Evolutionary conservation across 768 basidiomycete species (phyloP), one percentile per base, ranked within the genome.

Genomic region (Xerocomellus intermedius): DNA sequence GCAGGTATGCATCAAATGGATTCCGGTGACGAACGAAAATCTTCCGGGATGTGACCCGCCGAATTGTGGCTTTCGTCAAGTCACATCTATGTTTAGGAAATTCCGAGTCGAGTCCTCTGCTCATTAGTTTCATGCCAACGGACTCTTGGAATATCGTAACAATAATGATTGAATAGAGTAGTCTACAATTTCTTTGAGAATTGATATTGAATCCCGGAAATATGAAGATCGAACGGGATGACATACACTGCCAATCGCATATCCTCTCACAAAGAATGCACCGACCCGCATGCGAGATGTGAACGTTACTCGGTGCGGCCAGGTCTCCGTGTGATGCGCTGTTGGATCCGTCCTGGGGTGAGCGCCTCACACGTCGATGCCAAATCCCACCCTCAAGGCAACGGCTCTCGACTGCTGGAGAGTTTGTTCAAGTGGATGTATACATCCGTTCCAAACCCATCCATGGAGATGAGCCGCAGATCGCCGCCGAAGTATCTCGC

Each of bases 401-500:
- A 48, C 14, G 65, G 65, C 26, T 65, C 64, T 43, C 55, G 65
- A 52, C 66, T 66, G n/a, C 65, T 91, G 10, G 89, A 91, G 16
- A 94, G 79, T 44, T 87, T 80, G 68, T 94, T 94, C 49, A 94
- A 74, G 69, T 95, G 94, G 58, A 96, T 93, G 68, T 95, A 96
- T 3, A 94, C 90, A 67, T 96, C 94, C 35, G 91, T 94, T 10
- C 94, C 93, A 66, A 90, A 94, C n/a, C 97, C 96, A 59, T 99
- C 97, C 95, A 99, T 98, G 41, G 94, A 89, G 58, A 99, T 99
- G 52, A 99, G 72, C 17, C 91, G 79, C 28, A 99, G 75, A 70
- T 98, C 95, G 0, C 93, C 91, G 0, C 93, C 96, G 65, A 98
- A 97, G 69, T 97, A 99, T 45, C 96, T 78, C 0, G 95, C 94